Evolutionary conservation across 805 yeast genomes (phyloP).

Genomic region (Zygotorulaspora danielsina): DNA sequence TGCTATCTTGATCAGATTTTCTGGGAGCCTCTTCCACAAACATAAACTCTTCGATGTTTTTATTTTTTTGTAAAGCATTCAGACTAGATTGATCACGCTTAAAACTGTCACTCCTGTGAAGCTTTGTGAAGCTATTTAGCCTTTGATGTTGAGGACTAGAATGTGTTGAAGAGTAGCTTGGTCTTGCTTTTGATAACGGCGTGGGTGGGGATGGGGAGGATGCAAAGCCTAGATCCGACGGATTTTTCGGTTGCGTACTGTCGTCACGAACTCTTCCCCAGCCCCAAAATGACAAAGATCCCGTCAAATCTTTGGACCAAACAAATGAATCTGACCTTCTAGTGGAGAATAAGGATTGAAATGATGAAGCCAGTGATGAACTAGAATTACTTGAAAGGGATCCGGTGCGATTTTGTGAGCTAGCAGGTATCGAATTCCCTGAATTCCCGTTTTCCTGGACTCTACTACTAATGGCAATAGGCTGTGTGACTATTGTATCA

Average conservation of each 20-base stretch:
- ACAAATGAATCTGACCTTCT: constrained; percentile 21
- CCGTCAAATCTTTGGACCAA: constrained; percentile 27
- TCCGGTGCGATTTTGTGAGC: constrained; percentile 3
- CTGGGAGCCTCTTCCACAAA: constrained; percentile 1
- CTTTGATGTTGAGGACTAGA: constrained; percentile 6
- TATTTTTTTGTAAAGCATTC: not conserved
- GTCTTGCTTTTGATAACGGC: constrained; percentile 2
- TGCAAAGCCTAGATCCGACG: not conserved
- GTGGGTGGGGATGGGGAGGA: constrained; percentile 4
- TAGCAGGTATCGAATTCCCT: not conserved
- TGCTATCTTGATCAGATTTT: not conserved
- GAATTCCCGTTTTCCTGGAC: not conserved
- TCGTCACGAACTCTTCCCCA: constrained; percentile 21
- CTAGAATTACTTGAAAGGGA: constrained; percentile 8
- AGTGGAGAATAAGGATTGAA: constrained; percentile 12
- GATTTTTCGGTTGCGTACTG: not conserved
- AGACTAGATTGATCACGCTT: constrained; percentile 8
- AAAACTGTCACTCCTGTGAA: constrained; percentile 8
- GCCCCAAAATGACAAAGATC: constrained; percentile 30
- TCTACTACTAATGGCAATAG: constrained; percentile 16
- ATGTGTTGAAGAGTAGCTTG: constrained; percentile 10
- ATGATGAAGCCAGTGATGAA: constrained; percentile 14
- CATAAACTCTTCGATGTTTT: not conserved
- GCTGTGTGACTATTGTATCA: constrained; percentile 11
- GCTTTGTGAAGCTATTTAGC: constrained; percentile 8